phyloP scores from a whole-genome alignment of 345 rosid species.

The Trapa incisa region DNA sequence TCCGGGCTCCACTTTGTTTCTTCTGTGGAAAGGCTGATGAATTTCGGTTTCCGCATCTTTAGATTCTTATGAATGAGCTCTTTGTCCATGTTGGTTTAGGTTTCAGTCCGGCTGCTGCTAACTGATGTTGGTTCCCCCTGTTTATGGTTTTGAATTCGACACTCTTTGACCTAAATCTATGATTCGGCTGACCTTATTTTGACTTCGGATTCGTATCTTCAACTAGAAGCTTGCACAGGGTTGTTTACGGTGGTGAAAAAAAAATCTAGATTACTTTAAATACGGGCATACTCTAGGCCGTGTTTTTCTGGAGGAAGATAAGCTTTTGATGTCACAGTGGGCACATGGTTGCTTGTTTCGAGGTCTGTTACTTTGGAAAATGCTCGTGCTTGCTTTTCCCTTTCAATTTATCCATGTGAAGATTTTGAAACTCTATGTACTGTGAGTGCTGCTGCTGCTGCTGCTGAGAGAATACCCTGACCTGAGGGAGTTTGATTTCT shows the following conservation, averaged over 20 bases:
- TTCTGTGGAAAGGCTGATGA: too few relatives aligned
- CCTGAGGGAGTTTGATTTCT: not conserved
- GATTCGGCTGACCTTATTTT: conserved; percentile 11
- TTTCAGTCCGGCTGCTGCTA: too few relatives aligned
- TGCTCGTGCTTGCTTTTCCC: conserved; percentile 15
- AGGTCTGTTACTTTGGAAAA: conserved; percentile 12
- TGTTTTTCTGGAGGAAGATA: not conserved
- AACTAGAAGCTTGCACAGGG: too few relatives aligned
- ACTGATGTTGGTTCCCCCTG: too few relatives aligned
- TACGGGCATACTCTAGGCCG: not conserved
- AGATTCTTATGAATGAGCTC: too few relatives aligned
- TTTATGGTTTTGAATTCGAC: not conserved
- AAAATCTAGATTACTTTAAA: conserved; percentile 1
- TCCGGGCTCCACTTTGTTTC: too few relatives aligned
- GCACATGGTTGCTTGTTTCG: conserved; percentile 14
- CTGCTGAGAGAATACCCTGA: not conserved
- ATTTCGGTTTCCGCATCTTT: too few relatives aligned
- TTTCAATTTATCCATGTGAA: not conserved
- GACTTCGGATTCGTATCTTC: not conserved
- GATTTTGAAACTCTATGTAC: not conserved
- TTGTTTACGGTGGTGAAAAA: too few relatives aligned
- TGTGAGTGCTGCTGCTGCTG: too few relatives aligned
- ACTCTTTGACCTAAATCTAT: conserved; percentile 12
- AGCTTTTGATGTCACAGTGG: conserved; percentile 8
- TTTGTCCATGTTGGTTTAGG: too few relatives aligned